These are phyloP conservation scores for Chimonanthus salicifolius DNA, from an alignment of 164 flowering plant genomes.

Conservation along the genomic window DNA sequence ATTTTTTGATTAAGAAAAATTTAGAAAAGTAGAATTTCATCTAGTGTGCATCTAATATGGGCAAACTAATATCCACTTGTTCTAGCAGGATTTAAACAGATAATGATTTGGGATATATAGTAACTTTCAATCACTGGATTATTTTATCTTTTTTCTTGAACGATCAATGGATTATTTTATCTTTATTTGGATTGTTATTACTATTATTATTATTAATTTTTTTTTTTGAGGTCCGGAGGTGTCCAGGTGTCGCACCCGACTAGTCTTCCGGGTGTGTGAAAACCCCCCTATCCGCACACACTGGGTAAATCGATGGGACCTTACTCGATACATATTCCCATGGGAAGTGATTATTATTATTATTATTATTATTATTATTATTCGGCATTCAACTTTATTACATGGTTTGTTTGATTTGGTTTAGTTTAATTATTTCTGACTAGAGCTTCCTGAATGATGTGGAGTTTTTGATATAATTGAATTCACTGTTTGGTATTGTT, in stretches of 20 bases:
- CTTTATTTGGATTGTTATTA: too few relatives aligned
- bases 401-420: not conserved
- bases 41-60: not conserved
- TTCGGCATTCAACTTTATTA: not conserved
- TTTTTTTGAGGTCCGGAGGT: too few relatives aligned
- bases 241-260: too few relatives aligned
- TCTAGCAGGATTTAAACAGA: not conserved
- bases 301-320: not conserved
- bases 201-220: too few relatives aligned
- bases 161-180: too few relatives aligned
- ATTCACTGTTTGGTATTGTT: not conserved
- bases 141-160: too few relatives aligned
- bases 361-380: too few relatives aligned
- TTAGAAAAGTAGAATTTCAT: not conserved
- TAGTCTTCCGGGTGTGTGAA: too few relatives aligned
- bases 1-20: not conserved
- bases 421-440: too few relatives aligned
- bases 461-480: not conserved
- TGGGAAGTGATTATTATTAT: not conserved
- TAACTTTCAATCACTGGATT: too few relatives aligned
- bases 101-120: not conserved
- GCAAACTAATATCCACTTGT: not conserved
- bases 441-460: not conserved
- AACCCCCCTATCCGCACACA: too few relatives aligned
- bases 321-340: not conserved